phyloP scores from a whole-genome alignment of 805 yeast genomes.

The Henningerozyma blattae region DNA sequence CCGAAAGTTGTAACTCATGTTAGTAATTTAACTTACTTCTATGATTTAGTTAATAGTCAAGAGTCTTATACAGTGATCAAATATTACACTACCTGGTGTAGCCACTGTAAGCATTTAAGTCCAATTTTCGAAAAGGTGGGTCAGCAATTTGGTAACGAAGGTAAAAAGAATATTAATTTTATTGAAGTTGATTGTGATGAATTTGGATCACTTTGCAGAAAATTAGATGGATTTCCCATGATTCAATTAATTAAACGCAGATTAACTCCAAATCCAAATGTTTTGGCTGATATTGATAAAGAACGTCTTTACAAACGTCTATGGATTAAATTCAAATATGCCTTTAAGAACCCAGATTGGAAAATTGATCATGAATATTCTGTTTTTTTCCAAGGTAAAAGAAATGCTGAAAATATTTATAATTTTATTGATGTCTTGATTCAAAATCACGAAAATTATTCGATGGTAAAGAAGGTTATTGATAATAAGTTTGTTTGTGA shows the following conservation, averaged over 20 bases:
- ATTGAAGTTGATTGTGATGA: constrained; percentile 24
- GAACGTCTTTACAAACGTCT: constrained; percentile 2
- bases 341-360: constrained; percentile 11
- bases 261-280: constrained; percentile 7
- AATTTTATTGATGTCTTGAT: constrained; percentile 32
- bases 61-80: constrained; percentile 23
- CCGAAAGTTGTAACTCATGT: neutral
- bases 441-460: neutral
- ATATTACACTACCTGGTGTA: constrained; percentile 59
- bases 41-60: constrained; percentile 14
- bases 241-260: constrained; percentile 45
- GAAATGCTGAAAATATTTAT: constrained; percentile 36
- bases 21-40: constrained; percentile 8
- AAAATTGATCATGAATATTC: constrained; percentile 28
- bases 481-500: constrained; percentile 24
- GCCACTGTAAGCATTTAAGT: constrained; percentile 48
- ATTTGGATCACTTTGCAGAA: constrained; percentile 21
- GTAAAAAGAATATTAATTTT: constrained; percentile 12
- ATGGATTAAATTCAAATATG: neutral
- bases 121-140: constrained; percentile 45
- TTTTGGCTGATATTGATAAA: neutral
- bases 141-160: constrained; percentile 21
- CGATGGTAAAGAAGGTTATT: constrained; percentile 10
- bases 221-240: constrained; percentile 50
- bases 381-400: constrained; percentile 42